A percentile compares a stretch with the other conserved stretches of the same genome.
phyloP scores from a whole-genome alignment of 2,329 filamentous ascomycete species.

The Talaromyces pinophilus region DNA sequence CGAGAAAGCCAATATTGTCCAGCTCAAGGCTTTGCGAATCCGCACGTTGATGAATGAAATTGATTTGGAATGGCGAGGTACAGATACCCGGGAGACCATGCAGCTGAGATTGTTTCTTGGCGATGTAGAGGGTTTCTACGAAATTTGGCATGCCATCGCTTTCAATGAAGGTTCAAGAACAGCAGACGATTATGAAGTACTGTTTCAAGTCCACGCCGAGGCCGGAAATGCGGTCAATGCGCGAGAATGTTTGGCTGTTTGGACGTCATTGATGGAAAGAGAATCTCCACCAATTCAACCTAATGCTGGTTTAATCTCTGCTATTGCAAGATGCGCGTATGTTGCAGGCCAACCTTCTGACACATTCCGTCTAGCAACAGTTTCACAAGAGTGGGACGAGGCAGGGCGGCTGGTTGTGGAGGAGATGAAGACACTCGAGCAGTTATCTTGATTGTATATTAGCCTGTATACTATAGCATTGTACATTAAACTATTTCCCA shows the following conservation, averaged over 20 bases:
- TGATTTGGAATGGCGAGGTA: slow-evolving; percentile 1
- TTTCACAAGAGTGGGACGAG: slow-evolving; percentile 7
- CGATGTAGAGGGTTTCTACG: slow-evolving; percentile 62
- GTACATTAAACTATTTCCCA: neutral
- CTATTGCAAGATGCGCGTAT: slow-evolving; percentile 38
- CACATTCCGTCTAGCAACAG: neutral
- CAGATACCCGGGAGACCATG: slow-evolving; percentile 26
- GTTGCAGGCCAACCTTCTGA: slow-evolving; percentile 5
- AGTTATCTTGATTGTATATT: neutral
- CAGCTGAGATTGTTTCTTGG: slow-evolving; percentile 40
- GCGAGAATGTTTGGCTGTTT: slow-evolving; percentile 54
- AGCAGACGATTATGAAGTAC: slow-evolving; percentile 56
- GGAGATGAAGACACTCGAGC: slow-evolving; percentile 10
- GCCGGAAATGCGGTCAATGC: slow-evolving; percentile 48
- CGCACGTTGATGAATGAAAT: slow-evolving; percentile 31
- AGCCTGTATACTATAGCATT: neutral
- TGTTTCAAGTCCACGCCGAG: slow-evolving; percentile 54
- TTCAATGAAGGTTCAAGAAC: slow-evolving; percentile 54
- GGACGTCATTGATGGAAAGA: slow-evolving; percentile 60
- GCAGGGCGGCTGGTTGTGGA: neutral
- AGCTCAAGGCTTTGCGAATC: slow-evolving; percentile 26
- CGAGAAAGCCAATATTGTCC: neutral
- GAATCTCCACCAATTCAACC: slow-evolving; percentile 56
- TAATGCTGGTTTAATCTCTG: slow-evolving; percentile 43
- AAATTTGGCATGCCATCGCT: slow-evolving; percentile 59